Percentiles rank a stretch among this genome's conserved stretches.
phyloP scores from a whole-genome alignment of 2,329 filamentous ascomycete genomes.

The Trichoderma endophyticum region DNA sequence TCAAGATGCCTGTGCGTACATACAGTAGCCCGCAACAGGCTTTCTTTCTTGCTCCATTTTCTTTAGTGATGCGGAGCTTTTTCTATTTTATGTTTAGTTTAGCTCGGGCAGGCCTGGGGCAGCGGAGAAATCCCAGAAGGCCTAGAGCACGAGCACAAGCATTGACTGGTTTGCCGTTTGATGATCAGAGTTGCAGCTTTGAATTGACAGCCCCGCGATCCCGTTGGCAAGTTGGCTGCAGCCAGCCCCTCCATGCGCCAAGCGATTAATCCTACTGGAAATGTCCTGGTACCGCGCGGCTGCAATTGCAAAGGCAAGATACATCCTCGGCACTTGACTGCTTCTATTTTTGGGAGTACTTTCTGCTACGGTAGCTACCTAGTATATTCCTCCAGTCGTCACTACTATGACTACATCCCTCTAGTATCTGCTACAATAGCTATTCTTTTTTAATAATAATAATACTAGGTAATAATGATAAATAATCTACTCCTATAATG shows the following conservation, averaged over 20 bases:
- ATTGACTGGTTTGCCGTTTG: background rate
- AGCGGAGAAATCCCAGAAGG: background rate
- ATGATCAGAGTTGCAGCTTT: background rate
- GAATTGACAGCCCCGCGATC: background rate
- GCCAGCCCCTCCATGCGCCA: constrained; percentile 6
- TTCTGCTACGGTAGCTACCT: too few relatives aligned
- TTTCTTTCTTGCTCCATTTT: background rate
- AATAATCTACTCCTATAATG: too few relatives aligned
- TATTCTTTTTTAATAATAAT: too few relatives aligned
- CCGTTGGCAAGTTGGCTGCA: background rate
- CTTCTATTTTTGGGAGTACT: background rate
- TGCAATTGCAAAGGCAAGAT: background rate
- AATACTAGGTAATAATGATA: too few relatives aligned
- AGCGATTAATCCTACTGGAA: background rate
- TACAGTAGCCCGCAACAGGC: background rate
- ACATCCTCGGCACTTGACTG: constrained; percentile 1
- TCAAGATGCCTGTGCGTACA: background rate
- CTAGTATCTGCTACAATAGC: too few relatives aligned
- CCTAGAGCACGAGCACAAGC: background rate
- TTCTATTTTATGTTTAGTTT: constrained; percentile 7
- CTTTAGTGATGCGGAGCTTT: constrained; percentile 9
- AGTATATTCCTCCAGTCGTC: too few relatives aligned
- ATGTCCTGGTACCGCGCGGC: background rate
- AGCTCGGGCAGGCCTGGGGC: background rate
- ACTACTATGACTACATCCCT: too few relatives aligned